phyloP scores from a whole-genome alignment of 306 rosid genomes.

The Pyrus pyrifolia region DNA sequence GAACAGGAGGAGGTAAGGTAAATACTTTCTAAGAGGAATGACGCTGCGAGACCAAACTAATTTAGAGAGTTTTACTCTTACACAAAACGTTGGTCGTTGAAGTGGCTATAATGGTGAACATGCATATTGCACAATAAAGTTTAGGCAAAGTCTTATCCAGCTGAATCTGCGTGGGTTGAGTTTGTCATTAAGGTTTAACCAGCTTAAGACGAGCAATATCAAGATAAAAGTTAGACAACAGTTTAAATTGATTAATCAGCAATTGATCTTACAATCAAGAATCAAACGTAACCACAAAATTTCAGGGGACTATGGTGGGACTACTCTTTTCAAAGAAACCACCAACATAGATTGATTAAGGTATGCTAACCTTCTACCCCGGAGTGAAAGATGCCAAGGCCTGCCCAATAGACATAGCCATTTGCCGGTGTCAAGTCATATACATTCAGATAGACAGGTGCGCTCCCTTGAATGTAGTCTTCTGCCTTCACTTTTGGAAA shows the following conservation, averaged over 20 bases:
- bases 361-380: constrained; percentile 73
- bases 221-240: not conserved
- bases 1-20: not conserved
- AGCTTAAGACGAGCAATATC: not conserved
- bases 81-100: not conserved
- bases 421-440: constrained; percentile 85
- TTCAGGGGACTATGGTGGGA: not conserved
- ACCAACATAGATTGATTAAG: not conserved
- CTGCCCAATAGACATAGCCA: constrained; percentile 94
- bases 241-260: not conserved
- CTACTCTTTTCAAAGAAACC: not conserved
- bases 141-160: not conserved
- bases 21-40: not conserved
- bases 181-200: not conserved
- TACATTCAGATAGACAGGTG: constrained; percentile 87
- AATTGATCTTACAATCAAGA: not conserved
- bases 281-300: not conserved
- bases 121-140: not conserved
- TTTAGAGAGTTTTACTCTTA: not conserved
- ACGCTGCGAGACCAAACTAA: not conserved
- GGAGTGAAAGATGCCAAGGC: constrained; percentile 86
- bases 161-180: not conserved
- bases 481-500: constrained; percentile 64
- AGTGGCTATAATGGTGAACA: not conserved
- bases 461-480: constrained; percentile 43